These are phyloP conservation scores for Crithidia acanthocephali DNA, from an alignment of 208 protist genomes.

Conservation along the genomic window DNA sequence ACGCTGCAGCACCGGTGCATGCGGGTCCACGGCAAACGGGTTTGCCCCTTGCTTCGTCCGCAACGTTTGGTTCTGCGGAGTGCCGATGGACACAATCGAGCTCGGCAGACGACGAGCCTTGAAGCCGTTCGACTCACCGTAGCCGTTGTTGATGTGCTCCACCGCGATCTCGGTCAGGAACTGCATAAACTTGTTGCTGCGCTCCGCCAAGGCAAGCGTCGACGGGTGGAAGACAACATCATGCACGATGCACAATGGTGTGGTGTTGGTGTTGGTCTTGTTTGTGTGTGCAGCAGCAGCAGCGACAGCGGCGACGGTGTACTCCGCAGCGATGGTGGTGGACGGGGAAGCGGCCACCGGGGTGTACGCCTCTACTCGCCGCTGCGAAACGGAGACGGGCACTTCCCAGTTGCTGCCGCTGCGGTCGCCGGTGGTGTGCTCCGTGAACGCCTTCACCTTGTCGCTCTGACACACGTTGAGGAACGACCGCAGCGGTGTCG, in stretches of 20 bases:
- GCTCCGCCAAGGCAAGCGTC: constrained; percentile 73
- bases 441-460: constrained; percentile 77
- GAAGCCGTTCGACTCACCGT: constrained; percentile 80
- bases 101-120: constrained; percentile 67
- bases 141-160: constrained; percentile 91
- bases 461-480: constrained; percentile 86
- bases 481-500: constrained; percentile 37
- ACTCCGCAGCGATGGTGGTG: constrained; percentile 16
- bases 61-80: constrained; percentile 86
- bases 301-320: background rate
- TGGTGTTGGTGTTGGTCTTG: background rate
- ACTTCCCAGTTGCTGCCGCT: constrained; percentile 89
- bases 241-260: constrained; percentile 61
- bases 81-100: constrained; percentile 61
- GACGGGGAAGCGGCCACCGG: constrained; percentile 12
- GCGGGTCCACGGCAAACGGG: constrained; percentile 53
- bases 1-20: constrained; percentile 52
- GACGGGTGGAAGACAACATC: constrained; percentile 90
- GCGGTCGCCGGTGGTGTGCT: constrained; percentile 69
- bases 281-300: background rate
- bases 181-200: constrained; percentile 81
- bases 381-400: constrained; percentile 80
- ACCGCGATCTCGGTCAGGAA: constrained; percentile 94
- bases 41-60: constrained; percentile 40
- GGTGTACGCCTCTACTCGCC: constrained; percentile 64